phyloP scores from a whole-genome alignment of 768 basidiomycete genomes.

The Suillus weaverae region DNA sequence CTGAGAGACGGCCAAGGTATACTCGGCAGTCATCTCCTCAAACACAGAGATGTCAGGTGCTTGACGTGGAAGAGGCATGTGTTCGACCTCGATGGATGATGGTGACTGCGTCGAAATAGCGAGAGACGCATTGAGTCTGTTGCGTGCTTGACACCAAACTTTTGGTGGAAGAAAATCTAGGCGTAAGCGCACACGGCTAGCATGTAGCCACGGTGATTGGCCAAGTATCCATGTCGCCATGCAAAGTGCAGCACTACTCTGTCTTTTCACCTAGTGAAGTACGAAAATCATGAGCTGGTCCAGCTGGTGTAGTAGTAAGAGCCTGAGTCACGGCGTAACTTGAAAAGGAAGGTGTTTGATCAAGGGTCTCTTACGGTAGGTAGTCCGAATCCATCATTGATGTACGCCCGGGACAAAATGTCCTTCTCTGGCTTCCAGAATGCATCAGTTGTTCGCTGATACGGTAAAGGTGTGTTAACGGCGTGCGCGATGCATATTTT shows the following conservation, averaged over 20 bases:
- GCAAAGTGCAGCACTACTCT: not conserved
- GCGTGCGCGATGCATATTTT: not conserved
- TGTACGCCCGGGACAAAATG: too few species aligned
- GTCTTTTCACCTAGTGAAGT: not conserved
- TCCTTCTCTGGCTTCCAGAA: not conserved
- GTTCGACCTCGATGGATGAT: conserved; percentile 34
- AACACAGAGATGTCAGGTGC: conserved; percentile 37
- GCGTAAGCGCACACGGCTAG: conserved; percentile 16
- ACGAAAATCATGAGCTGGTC: not conserved
- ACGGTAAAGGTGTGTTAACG: not conserved
- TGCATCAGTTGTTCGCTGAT: not conserved
- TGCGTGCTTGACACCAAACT: conserved; percentile 20
- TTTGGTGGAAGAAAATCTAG: conserved; percentile 15
- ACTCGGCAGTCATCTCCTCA: conserved; percentile 37
- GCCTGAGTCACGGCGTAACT: too few species aligned
- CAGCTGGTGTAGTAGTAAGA: not conserved
- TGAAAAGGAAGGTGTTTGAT: not conserved
- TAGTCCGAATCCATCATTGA: too few species aligned
- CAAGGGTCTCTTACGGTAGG: too few species aligned
- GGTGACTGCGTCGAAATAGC: conserved; percentile 30
- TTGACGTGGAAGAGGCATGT: conserved; percentile 34
- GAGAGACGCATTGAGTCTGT: conserved; percentile 25
- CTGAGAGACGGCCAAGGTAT: conserved; percentile 20
- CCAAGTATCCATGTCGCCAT: conserved; percentile 29
- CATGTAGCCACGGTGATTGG: conserved; percentile 14